Percentiles rank a stretch among this genome's conserved stretches.
phyloP scores from a whole-genome alignment of 2,329 filamentous ascomycete species.

The Penicillium sp. region DNA sequence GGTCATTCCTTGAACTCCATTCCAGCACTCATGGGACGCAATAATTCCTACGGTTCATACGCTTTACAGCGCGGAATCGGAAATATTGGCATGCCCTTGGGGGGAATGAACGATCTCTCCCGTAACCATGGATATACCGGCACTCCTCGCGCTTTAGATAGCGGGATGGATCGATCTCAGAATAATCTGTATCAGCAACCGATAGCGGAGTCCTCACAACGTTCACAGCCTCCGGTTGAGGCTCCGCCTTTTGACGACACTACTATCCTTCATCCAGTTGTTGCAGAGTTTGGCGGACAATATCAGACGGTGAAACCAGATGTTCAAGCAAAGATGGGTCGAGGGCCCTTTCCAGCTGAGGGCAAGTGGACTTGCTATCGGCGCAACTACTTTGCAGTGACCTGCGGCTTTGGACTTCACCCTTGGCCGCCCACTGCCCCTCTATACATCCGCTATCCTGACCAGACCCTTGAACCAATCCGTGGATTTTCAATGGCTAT shows the following conservation, averaged over 20 bases:
- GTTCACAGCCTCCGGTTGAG: slow-evolving; percentile 24
- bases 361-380: slow-evolving; percentile 89
- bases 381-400: slow-evolving; percentile 85
- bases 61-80: slow-evolving; percentile 28
- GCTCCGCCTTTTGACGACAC: slow-evolving; percentile 47
- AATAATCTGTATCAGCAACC: slow-evolving; percentile 34
- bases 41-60: slow-evolving; percentile 37
- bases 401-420: slow-evolving; percentile 70
- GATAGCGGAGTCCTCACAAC: slow-evolving; percentile 26
- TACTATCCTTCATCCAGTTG: slow-evolving; percentile 33
- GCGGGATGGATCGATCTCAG: slow-evolving; percentile 31
- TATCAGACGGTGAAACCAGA: slow-evolving; percentile 61
- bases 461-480: slow-evolving; percentile 55
- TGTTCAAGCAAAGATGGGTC: slow-evolving; percentile 78
- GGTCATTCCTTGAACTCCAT: slow-evolving; percentile 28
- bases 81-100: slow-evolving; percentile 29
- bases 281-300: slow-evolving; percentile 27
- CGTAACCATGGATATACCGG: slow-evolving; percentile 35
- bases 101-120: slow-evolving; percentile 33
- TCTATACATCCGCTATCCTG: slow-evolving; percentile 54
- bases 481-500: slow-evolving; percentile 79
- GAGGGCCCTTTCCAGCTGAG: slow-evolving; percentile 80
- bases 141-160: slow-evolving; percentile 34
- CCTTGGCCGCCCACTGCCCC: slow-evolving; percentile 58
- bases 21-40: slow-evolving; percentile 40